phyloP scores from a whole-genome alignment of 495 filamentous ascomycete species.

The Penicillium verhagenii region DNA sequence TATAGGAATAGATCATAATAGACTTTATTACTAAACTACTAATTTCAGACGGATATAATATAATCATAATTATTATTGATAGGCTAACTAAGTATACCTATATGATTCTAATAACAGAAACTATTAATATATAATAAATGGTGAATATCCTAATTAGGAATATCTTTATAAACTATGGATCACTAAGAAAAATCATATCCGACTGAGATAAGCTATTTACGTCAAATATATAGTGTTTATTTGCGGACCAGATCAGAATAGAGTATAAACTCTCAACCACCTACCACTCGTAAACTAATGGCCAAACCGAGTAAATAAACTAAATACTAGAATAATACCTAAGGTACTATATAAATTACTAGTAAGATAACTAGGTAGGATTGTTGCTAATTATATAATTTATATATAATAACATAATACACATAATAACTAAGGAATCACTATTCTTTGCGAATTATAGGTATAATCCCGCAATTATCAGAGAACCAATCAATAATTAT shows the following conservation, averaged over 20 bases:
- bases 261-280: slow-evolving; percentile 18
- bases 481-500: no score
- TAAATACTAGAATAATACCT: slow-evolving; percentile 23
- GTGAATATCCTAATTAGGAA: no score
- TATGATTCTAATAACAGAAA: no score
- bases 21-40: no score
- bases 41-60: no score
- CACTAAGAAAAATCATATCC: neutral
- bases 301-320: slow-evolving; percentile 26
- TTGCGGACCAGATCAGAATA: neutral
- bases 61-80: neutral
- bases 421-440: neutral
- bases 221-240: neutral
- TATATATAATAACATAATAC: slow-evolving; percentile 17
- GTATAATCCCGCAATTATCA: neutral
- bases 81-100: neutral
- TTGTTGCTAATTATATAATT: slow-evolving; percentile 27
- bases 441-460: slow-evolving; percentile 22
- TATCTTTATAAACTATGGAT: no score
- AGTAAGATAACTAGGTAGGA: slow-evolving; percentile 27
- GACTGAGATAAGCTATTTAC: neutral
- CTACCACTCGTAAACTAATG: slow-evolving; percentile 29
- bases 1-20: no score
- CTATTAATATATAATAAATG: no score
- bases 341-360: slow-evolving; percentile 22